phyloP scores from a whole-genome alignment of 768 basidiomycete species.

The Russula virescens region DNA sequence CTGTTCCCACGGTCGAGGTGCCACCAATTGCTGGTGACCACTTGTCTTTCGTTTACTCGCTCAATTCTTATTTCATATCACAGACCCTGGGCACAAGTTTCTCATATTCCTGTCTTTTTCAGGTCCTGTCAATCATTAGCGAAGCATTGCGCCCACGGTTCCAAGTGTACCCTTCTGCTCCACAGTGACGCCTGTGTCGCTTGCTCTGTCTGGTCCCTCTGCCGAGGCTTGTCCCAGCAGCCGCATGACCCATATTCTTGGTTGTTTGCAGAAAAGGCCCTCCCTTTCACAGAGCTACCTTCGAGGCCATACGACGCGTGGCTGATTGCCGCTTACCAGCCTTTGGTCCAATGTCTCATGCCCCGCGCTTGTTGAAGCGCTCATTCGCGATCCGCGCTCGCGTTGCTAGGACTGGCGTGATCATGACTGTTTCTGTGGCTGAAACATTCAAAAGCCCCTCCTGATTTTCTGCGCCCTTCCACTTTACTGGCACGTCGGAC shows the following conservation, averaged over 20 bases:
- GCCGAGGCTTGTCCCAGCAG: background rate
- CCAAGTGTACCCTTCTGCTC: background rate
- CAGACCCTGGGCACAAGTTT: background rate
- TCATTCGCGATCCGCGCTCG: background rate
- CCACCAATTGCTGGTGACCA: no score
- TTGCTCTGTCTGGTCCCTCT: background rate
- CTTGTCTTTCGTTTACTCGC: no score
- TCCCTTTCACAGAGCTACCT: background rate
- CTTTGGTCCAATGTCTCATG: background rate
- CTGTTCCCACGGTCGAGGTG: no score
- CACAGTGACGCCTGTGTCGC: no score
- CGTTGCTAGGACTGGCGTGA: background rate
- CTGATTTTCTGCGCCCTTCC: background rate
- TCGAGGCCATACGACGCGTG: background rate
- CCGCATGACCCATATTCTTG: background rate
- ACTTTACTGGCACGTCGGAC: background rate
- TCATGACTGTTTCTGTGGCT: conserved; percentile 2
- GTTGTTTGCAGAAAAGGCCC: background rate
- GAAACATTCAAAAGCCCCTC: conserved; percentile 1
- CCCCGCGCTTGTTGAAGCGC: background rate
- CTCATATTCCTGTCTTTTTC: background rate
- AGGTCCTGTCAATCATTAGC: background rate
- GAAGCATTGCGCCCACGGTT: background rate
- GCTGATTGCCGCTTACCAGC: conserved; percentile 7
- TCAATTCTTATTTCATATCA: background rate